Evolutionary conservation across 2,329 filamentous ascomycete species (phyloP).

Genomic region (Plectosphaerella plurivora): DNA sequence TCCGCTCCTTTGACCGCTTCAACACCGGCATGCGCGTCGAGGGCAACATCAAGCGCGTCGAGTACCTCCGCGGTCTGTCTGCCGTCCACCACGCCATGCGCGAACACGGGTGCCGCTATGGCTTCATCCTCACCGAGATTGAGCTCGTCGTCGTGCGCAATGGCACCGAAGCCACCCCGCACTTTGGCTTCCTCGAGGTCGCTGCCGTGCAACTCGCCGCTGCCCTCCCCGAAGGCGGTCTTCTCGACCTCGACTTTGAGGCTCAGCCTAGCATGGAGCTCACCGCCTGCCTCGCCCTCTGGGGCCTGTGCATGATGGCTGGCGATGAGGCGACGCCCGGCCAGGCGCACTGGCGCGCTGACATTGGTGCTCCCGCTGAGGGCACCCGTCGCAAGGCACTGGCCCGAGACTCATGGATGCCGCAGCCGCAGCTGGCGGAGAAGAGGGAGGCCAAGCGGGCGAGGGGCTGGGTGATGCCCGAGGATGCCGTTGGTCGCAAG

Average conservation of each 20-base stretch:
- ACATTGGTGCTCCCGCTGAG: constrained; percentile 72
- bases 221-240: constrained; percentile 14
- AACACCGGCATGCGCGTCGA: constrained; percentile 91
- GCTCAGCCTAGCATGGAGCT: constrained; percentile 41
- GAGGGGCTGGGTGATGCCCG: constrained; percentile 71
- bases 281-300: constrained; percentile 70
- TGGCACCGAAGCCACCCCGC: constrained; percentile 65
- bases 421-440: constrained; percentile 66
- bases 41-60: constrained; percentile 74
- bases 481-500: constrained; percentile 67
- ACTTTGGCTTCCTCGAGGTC: constrained; percentile 87
- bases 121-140: constrained; percentile 95
- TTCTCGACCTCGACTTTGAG: constrained; percentile 18
- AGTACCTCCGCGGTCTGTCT: constrained; percentile 82
- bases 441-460: constrained; percentile 72
- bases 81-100: constrained; percentile 90
- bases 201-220: constrained; percentile 54
- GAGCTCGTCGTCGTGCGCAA: constrained; percentile 88
- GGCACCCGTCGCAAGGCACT: constrained; percentile 66
- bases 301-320: constrained; percentile 72
- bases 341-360: constrained; percentile 60
- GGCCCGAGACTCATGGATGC: constrained; percentile 72
- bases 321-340: constrained; percentile 54
- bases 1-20: constrained; percentile 90
- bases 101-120: constrained; percentile 87